Conservation (phyloP, 257 asterid species). For the Solanum virginianum region DNA sequence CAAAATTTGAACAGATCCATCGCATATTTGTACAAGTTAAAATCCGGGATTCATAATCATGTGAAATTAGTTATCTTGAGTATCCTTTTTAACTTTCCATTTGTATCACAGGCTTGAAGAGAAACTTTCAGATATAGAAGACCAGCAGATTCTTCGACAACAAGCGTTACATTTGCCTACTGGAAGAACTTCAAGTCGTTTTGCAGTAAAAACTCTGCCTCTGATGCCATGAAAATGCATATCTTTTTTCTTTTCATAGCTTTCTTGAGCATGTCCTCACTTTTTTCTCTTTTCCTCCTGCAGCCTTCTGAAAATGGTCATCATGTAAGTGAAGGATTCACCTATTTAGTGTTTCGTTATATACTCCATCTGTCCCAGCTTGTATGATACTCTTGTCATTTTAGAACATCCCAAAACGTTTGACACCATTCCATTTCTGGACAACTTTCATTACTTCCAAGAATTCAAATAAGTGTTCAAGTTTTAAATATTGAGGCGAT, state of each 20-base stretch:
- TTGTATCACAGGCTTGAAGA: slow-evolving; percentile 52
- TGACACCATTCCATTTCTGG: neutral
- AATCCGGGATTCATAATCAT: neutral
- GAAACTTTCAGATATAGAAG: slow-evolving; percentile 60
- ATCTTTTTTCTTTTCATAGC: neutral
- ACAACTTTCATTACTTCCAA: neutral
- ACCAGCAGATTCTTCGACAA: slow-evolving; percentile 42
- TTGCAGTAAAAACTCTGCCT: slow-evolving; percentile 28
- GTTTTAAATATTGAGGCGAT: neutral
- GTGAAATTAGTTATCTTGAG: slow-evolving; percentile 2
- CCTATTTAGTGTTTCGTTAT: neutral
- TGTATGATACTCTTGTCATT: neutral
- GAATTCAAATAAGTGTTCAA: neutral
- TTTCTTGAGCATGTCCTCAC: neutral
- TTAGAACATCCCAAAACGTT: neutral
- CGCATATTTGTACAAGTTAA: neutral
- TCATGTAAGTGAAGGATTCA: slow-evolving; percentile 37
- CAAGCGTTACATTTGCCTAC: slow-evolving; percentile 43
- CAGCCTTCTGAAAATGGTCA: slow-evolving; percentile 66
- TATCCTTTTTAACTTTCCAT: slow-evolving; percentile 7
- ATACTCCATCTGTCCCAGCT: neutral
- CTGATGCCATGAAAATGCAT: slow-evolving; percentile 1
- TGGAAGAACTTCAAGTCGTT: slow-evolving; percentile 45
- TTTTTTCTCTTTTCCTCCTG: slow-evolving; percentile 10
- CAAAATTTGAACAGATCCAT: neutral